phyloP scores from a whole-genome alignment of 2,329 filamentous ascomycete genomes.

The Colletotrichum eremochloae region DNA sequence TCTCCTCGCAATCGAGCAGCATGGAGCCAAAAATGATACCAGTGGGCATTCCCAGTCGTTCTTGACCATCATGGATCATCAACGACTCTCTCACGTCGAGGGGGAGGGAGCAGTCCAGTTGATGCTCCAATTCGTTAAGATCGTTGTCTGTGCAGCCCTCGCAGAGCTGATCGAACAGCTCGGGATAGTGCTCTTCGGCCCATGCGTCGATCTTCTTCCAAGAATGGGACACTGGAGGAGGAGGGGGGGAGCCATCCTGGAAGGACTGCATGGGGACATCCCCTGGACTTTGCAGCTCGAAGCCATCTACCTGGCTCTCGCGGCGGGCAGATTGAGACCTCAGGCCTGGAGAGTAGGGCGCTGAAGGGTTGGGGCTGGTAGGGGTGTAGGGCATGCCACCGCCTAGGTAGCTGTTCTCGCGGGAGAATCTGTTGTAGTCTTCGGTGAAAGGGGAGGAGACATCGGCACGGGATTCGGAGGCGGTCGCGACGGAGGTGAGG shows the following conservation, averaged over 20 bases:
- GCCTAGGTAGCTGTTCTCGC: constrained; percentile 71
- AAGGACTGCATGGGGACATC: constrained; percentile 99
- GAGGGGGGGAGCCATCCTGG: constrained; percentile 88
- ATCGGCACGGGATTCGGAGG: constrained; percentile 88
- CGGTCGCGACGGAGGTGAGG: constrained; percentile 89
- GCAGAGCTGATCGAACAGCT: constrained; percentile 92
- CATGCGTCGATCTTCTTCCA: constrained; percentile 96
- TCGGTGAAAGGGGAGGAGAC: constrained; percentile 84
- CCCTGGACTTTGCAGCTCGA: constrained; percentile 79
- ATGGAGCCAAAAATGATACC: constrained; percentile 95
- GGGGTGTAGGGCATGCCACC: constrained; percentile 64
- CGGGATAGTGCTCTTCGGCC: constrained; percentile 95
- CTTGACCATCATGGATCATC: constrained; percentile 94
- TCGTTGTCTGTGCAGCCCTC: constrained; percentile 95
- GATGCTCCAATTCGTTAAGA: constrained; percentile 95
- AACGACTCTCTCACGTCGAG: constrained; percentile 94
- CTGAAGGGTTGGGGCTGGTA: constrained; percentile 67
- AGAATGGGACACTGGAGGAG: constrained; percentile 88
- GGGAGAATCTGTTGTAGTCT: constrained; percentile 59
- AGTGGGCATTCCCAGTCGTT: constrained; percentile 90
- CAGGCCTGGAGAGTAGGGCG: constrained; percentile 91
- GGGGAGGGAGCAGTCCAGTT: constrained; percentile 93
- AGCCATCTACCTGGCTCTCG: constrained; percentile 72
- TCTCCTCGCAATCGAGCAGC: constrained; percentile 97
- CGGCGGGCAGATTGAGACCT: constrained; percentile 80